Conservation (phyloP, 2,329 filamentous ascomycete genomes). For the Xylariaceae sp. region DNA sequence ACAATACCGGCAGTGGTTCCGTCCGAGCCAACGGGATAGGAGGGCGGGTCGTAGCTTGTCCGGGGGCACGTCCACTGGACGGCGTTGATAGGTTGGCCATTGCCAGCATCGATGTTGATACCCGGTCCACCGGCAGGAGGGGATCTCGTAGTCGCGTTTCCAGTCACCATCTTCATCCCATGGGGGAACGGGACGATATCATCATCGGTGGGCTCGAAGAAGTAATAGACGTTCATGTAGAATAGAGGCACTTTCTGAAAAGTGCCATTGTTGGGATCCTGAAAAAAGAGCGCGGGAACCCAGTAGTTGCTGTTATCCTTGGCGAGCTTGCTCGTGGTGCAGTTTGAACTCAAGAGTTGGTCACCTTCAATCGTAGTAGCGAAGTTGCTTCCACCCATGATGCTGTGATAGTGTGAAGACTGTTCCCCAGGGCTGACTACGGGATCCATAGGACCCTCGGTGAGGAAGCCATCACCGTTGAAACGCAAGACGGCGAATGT, state of each 20-base stretch:
- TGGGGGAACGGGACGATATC: slow-evolving; percentile 65
- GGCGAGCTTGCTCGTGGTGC: slow-evolving; percentile 66
- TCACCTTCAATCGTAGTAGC: slow-evolving; percentile 57
- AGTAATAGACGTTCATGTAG: slow-evolving; percentile 76
- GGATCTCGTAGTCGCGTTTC: slow-evolving; percentile 55
- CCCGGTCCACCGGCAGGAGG: slow-evolving; percentile 51
- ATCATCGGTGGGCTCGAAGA: slow-evolving; percentile 62
- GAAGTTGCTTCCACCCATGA: slow-evolving; percentile 69
- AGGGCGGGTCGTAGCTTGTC: slow-evolving; percentile 42
- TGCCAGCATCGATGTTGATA: slow-evolving; percentile 47
- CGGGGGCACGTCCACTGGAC: slow-evolving; percentile 61
- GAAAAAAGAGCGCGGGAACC: slow-evolving; percentile 68
- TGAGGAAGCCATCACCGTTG: slow-evolving; percentile 60
- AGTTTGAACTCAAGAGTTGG: slow-evolving; percentile 56
- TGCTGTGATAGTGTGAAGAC: slow-evolving; percentile 63
- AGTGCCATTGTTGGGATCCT: slow-evolving; percentile 56
- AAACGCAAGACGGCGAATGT: slow-evolving; percentile 69
- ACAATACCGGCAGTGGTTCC: slow-evolving; percentile 53
- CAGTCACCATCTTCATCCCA: slow-evolving; percentile 68
- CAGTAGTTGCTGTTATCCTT: slow-evolving; percentile 74
- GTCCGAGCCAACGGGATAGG: slow-evolving; percentile 52
- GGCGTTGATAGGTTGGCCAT: slow-evolving; percentile 47
- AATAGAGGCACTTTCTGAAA: slow-evolving; percentile 65
- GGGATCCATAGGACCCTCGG: slow-evolving; percentile 61
- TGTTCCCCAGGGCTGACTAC: slow-evolving; percentile 59